phyloP scores from a whole-genome alignment of 805 yeast genomes.

The Kluyveromyces nonfermentans region DNA sequence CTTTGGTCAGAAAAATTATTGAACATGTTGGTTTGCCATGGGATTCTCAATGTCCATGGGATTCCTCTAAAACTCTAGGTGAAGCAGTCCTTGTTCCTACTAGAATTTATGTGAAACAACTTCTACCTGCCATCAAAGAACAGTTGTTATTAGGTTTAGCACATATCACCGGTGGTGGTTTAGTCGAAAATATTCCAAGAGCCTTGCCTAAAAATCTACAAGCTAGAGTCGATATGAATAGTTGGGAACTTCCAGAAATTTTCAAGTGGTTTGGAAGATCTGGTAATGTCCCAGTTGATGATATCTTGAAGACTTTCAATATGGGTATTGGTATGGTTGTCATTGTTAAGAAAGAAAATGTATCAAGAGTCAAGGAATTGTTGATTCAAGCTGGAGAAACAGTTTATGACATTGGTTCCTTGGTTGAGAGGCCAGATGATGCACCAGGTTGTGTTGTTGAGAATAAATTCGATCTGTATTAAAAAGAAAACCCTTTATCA shows the following conservation, averaged over 20 bases:
- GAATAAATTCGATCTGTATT: slow-evolving; percentile 28
- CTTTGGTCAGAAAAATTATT: slow-evolving; percentile 85
- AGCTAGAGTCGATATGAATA: slow-evolving; percentile 68
- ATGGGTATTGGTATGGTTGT: slow-evolving; percentile 96
- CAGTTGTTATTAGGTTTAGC: slow-evolving; percentile 78
- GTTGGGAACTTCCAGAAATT: slow-evolving; percentile 81
- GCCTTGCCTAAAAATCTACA: slow-evolving; percentile 74
- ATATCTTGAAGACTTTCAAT: slow-evolving; percentile 84
- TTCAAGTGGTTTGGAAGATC: slow-evolving; percentile 91
- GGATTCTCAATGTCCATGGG: slow-evolving; percentile 81
- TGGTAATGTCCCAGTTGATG: slow-evolving; percentile 81
- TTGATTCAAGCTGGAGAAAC: slow-evolving; percentile 62
- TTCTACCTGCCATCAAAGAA: slow-evolving; percentile 63
- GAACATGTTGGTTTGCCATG: slow-evolving; percentile 67
- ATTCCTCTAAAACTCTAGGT: slow-evolving; percentile 59
- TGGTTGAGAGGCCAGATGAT: slow-evolving; percentile 38
- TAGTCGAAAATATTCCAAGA: slow-evolving; percentile 92
- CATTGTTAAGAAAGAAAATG: slow-evolving; percentile 66
- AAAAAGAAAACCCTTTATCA: not conserved
- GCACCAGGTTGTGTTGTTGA: slow-evolving; percentile 57
- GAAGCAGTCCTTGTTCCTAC: slow-evolving; percentile 85
- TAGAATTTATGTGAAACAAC: slow-evolving; percentile 85
- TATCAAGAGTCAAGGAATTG: slow-evolving; percentile 41
- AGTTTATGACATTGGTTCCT: slow-evolving; percentile 59
- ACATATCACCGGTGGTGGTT: slow-evolving; percentile 97